Percentiles rank a stretch among this genome's conserved stretches.
Conservation (phyloP, 768 basidiomycete species). For the Kwoniella dendrophila region DNA sequence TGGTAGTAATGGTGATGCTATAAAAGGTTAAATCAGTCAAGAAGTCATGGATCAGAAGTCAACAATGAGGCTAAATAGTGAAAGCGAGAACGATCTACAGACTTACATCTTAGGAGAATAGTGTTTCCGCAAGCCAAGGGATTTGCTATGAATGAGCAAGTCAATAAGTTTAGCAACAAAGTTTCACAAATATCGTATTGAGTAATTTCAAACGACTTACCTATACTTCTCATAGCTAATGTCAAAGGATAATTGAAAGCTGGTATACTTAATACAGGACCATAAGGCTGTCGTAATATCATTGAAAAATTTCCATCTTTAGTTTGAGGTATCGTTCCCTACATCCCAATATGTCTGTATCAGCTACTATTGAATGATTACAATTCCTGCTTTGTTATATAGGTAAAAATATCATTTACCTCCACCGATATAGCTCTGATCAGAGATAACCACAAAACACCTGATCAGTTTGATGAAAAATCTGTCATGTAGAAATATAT, state of each 20-base stretch:
- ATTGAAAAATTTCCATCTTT: constrained; percentile 32
- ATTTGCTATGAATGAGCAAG: too few relatives aligned
- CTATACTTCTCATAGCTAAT: constrained; percentile 38
- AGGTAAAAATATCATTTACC: constrained; percentile 12
- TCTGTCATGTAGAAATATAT: not conserved
- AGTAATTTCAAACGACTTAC: constrained; percentile 12
- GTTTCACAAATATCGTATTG: too few relatives aligned
- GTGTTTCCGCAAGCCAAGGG: constrained; percentile 59
- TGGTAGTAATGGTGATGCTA: constrained; percentile 54
- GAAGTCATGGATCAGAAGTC: not conserved
- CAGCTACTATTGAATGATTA: not conserved
- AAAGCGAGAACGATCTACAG: not conserved
- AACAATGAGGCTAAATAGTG: not conserved
- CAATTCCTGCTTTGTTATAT: not conserved
- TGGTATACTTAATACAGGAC: constrained; percentile 44
- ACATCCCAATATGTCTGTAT: not conserved
- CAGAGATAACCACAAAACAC: not conserved
- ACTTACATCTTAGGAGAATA: constrained; percentile 51
- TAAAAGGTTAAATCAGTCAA: not conserved
- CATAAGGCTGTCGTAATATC: constrained; percentile 43
- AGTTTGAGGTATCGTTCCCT: constrained; percentile 42
- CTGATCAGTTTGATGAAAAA: not conserved
- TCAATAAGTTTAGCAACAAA: too few relatives aligned
- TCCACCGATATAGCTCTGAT: constrained; percentile 26
- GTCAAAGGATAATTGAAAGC: constrained; percentile 47